Evolutionary conservation across 805 yeast species (phyloP), one percentile per base, ranked within the genome.

Genomic region (Maudiozyma barnettii): DNA sequence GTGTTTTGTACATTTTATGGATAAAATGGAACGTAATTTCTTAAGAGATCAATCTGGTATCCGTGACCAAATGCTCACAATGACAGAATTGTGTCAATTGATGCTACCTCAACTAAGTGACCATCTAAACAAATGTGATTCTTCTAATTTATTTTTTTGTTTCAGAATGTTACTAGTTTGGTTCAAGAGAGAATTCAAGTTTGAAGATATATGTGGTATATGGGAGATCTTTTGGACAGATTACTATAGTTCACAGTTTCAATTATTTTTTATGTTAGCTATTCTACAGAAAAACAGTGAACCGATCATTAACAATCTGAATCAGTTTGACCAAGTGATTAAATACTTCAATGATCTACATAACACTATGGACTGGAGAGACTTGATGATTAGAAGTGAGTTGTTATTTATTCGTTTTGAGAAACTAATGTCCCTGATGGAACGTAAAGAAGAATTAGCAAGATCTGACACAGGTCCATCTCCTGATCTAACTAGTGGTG

Each of bases 151-250:
- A 51, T 93, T 93, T 61, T 93, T 93, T 72, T 89, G 90, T 57
- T 93, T 93, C 71, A 72, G 98, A 50, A 91, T 93, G 98, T 68
- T 93, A 14, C 70, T 93, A 37, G 97, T 93, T 2, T 90, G 96
- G 96, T 93, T 77, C 63, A 93, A 93, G 63, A 77, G 99, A 44
- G 99, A 93, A 59, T 82, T 93, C 52, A 76, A 74, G 23, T 85
- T 91, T 76, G 77, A 77, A 43, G 86, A 86, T 46, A 84, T 87
- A 1, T 68, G 84, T 59, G 70, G 76, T 26, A 71, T 91, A n/a
- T 91, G 98, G 98, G 99, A 91, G 60, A 80, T 84, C 3, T 70
- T 93, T 42, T 87, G 93, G 81, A 91, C 98, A 0, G 91, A 91
- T 66, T 83, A 69, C 57, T 81, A 86, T 58, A 77, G 91, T 0